Percentiles rank a stretch among this genome's conserved stretches.
phyloP scores from a whole-genome alignment of 2,329 filamentous ascomycete species.

The Claviceps sorghi region DNA sequence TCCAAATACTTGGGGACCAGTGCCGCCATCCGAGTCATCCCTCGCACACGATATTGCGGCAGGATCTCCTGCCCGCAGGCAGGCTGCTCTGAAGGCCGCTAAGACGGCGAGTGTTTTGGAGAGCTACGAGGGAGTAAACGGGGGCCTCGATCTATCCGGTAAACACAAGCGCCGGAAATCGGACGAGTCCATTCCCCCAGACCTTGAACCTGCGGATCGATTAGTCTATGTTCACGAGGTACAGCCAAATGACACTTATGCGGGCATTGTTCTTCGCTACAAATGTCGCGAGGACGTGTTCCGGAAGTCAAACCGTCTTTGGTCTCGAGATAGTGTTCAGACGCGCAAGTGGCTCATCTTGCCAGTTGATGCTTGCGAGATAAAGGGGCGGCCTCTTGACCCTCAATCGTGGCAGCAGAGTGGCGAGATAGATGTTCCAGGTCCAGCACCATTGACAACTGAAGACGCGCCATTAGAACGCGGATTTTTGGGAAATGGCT shows the following conservation, averaged over 20 bases:
- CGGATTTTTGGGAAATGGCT: slow-evolving; percentile 23
- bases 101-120: slow-evolving; percentile 46
- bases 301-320: slow-evolving; percentile 79
- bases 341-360: slow-evolving; percentile 66
- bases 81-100: slow-evolving; percentile 39
- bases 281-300: slow-evolving; percentile 73
- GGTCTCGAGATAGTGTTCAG: slow-evolving; percentile 87
- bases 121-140: slow-evolving; percentile 45
- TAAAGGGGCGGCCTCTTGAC: slow-evolving; percentile 60
- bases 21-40: slow-evolving; percentile 26
- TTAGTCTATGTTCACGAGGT: slow-evolving; percentile 87
- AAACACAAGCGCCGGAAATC: slow-evolving; percentile 53
- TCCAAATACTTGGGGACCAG: slow-evolving; percentile 33
- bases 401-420: slow-evolving; percentile 28
- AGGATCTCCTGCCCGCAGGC: slow-evolving; percentile 37
- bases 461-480: slow-evolving; percentile 10
- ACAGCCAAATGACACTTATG: slow-evolving; percentile 69
- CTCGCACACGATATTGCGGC: slow-evolving; percentile 35
- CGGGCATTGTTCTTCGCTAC: slow-evolving; percentile 80
- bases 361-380: slow-evolving; percentile 76
- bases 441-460: slow-evolving; percentile 27
- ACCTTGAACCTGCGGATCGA: slow-evolving; percentile 55
- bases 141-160: slow-evolving; percentile 38
- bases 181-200: slow-evolving; percentile 38
- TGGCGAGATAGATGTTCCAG: slow-evolving; percentile 35